Base-by-base conservation (phyloP, 2,329 filamentous ascomycete genomes). In the Paracamarosporium sp. region DNA sequence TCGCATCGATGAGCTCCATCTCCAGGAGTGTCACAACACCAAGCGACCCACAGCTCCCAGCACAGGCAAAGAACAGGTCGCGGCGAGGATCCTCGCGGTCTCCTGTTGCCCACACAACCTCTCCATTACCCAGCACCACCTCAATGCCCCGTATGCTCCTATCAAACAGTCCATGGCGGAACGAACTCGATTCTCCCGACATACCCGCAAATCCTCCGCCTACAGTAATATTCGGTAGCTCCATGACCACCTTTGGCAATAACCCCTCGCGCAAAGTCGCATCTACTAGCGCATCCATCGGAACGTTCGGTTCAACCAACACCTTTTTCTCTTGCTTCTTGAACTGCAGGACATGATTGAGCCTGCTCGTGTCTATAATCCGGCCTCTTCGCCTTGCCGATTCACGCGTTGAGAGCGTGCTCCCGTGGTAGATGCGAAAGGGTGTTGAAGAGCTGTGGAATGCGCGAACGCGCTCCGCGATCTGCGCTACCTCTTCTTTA, bases 171-270 rank as follows among this genome's bases (percentile, higher is more conserved):
- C 89, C 88, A 66, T 88, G 81, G 12, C 82, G 82, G 70, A 89
- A 91, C 0, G 85, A 88, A 58, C 83, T 86, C 70, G 86, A 90
- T 69, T 91, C 88, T 2, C 87, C 88, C 0, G 85, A 84, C 0
- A 87, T 89, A 1, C 88, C 88, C 0, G 86, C 82, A 68, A 88
- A 90, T 0, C 86, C 87, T 2, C 88, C 88, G 13, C 88, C 88
- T 0, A 84, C 85, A 0, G 88, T 91, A 60, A 90, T 91, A 0
- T 87, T 87, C 0, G 88, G 88, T 48, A 91, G 88, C 65, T 91
- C 88, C 85, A 90, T 90, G 4, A 91, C 87, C 0, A 91, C 87
- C 0, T 83, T 84, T 1, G 84, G 88, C 1, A 91, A 74, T 0
- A 90, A 76, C 0, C 83, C 83, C 47, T 85, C 68, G 4, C 76